Evolutionary conservation across 164 flowering plant genomes (phyloP), one percentile per base, ranked within the genome.

Genomic region (Houttuynia cordata): DNA sequence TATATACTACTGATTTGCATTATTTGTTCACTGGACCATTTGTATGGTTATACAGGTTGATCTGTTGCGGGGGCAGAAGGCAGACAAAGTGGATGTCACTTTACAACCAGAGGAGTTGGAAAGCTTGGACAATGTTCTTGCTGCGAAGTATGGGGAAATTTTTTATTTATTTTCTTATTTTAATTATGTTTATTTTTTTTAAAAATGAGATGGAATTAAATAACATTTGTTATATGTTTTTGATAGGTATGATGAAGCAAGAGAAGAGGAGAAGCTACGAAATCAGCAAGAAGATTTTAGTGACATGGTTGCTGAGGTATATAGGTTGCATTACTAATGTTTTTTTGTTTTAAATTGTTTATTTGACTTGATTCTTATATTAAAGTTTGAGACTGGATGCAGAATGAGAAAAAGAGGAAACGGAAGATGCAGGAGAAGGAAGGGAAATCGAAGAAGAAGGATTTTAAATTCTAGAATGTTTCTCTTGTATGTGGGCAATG

Each of bases 281-380:
- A 91, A 80, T 68, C 89, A 88, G 73, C 80, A 76, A 8, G 99
- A 94, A 71, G 99, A 94, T 76, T 91, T 94, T 83, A 91, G 99
- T 66, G 97, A 94, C 75, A 91, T 94, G 97, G 99, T 94, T 68
- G 97, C 97, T 8, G 97, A 93, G 99, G 97, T 93, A 50, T 23
- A 57, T 54, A 18, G 53, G 9, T 30, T 17, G 15, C 18, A 37
- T 13, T 22, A 10, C 12, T 34, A 7, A 17, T 57, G 34, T 42
- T 42, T 0, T 7, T 59, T 40, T 18, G 47, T 53, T 56, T 53
- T 53, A 7, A 24, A 8, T 64, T n/a, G 34, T 24, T 56, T 8
- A 50, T 51, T 5, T 24, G 12, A 8, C 1, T 23, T 12, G n/a
- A 19, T 54, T 54, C 18, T 10, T 54, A 23, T 23, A 45, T 45